Percentiles rank a stretch among this genome's conserved stretches.
Conservation (phyloP, 805 yeast genomes). For the Ogataea glucozyma region DNA sequence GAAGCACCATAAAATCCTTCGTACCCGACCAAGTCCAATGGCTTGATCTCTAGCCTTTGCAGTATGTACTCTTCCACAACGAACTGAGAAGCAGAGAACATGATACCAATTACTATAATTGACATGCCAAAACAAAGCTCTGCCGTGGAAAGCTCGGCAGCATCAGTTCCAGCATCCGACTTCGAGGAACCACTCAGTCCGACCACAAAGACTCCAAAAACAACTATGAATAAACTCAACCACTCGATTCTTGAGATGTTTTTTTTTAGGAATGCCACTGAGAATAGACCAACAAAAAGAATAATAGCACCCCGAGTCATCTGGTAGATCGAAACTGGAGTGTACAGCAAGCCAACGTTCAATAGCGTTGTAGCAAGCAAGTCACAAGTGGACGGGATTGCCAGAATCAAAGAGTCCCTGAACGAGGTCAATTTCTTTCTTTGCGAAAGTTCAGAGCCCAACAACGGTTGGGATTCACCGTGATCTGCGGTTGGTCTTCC, state of each 20-base stretch:
- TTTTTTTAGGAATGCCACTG: constrained; percentile 60
- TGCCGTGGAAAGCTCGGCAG: constrained; percentile 7
- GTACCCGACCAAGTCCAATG: constrained; percentile 66
- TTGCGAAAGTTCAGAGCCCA: constrained; percentile 4
- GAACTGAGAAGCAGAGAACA: constrained; percentile 74
- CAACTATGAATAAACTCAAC: constrained; percentile 63
- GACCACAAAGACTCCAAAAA: constrained; percentile 68
- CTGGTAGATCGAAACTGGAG: constrained; percentile 79
- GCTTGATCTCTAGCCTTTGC: constrained; percentile 51
- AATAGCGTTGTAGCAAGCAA: constrained; percentile 71
- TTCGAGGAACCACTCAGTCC: constrained; percentile 64
- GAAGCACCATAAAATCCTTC: constrained; percentile 70
- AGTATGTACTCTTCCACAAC: constrained; percentile 75
- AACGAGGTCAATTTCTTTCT: constrained; percentile 21
- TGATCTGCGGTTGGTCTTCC: neutral
- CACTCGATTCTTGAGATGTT: constrained; percentile 63
- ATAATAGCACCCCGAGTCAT: constrained; percentile 84
- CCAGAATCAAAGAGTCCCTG: constrained; percentile 38
- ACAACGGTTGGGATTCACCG: constrained; percentile 3
- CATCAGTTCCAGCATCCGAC: constrained; percentile 15
- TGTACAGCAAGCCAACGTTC: constrained; percentile 71
- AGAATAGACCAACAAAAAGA: constrained; percentile 70
- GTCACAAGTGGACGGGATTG: constrained; percentile 73
- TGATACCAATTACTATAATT: constrained; percentile 59
- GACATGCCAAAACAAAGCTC: constrained; percentile 55